Percentiles rank a stretch among this genome's conserved stretches.
Conservation (phyloP, 306 rosid species). For the Comarum palustre region DNA sequence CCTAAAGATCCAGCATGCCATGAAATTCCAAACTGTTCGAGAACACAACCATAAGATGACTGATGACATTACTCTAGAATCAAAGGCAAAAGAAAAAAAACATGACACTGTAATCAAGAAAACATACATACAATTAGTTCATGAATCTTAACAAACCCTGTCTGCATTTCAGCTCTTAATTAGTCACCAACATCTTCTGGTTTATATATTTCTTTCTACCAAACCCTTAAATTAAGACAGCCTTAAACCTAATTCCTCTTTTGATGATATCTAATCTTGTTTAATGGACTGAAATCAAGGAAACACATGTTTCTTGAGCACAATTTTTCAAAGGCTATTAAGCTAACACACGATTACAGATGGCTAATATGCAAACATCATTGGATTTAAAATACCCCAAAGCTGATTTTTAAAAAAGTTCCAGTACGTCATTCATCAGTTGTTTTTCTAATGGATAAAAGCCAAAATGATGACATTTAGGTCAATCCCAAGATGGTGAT, state of each 20-base stretch:
- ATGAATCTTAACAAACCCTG: slow-evolving; percentile 6
- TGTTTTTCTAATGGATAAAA: no score
- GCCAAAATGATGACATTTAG: neutral
- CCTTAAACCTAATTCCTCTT: slow-evolving; percentile 28
- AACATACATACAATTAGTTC: neutral
- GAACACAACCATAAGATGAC: neutral
- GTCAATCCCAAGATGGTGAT: neutral
- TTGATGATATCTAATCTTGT: slow-evolving; percentile 18
- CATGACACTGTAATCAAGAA: neutral
- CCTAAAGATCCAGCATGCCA: slow-evolving; percentile 2
- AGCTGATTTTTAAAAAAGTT: neutral
- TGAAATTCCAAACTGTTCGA: slow-evolving; percentile 1
- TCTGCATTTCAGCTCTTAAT: neutral
- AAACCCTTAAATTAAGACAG: slow-evolving; percentile 24
- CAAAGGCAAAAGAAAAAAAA: neutral
- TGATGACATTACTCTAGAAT: neutral
- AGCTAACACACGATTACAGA: neutral
- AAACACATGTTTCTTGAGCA: slow-evolving; percentile 13
- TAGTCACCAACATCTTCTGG: neutral
- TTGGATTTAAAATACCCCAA: neutral
- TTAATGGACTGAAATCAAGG: neutral
- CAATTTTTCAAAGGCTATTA: neutral
- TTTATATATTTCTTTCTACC: slow-evolving; percentile 18
- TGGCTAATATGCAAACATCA: neutral
- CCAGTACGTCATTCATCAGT: no score